These are phyloP conservation scores for Neckera pumila DNA, from an alignment of 225 moss, liverwort and hornwort species.

Conservation along the genomic window DNA sequence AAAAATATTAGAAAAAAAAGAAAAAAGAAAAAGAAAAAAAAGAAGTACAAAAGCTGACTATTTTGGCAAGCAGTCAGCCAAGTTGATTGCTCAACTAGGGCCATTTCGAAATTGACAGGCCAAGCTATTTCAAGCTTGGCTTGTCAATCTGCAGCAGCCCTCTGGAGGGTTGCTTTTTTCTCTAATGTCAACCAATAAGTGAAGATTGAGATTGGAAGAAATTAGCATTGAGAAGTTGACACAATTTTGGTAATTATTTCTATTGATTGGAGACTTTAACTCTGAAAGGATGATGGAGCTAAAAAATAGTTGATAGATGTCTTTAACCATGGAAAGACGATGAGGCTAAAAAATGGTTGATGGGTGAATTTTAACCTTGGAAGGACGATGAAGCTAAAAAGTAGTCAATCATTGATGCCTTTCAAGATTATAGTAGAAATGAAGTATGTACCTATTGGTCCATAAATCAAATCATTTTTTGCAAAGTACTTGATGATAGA, in stretches of 20 bases:
- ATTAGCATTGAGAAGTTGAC: background rate
- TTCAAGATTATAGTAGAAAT: background rate
- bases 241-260: background rate
- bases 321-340: background rate
- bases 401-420: background rate
- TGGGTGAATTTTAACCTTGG: too few species aligned
- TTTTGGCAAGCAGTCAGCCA: too few species aligned
- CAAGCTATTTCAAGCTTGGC: too few species aligned
- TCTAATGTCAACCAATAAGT: background rate
- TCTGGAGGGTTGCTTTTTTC: too few species aligned
- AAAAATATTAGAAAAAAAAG: too few species aligned
- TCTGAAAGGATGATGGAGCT: accelerated
- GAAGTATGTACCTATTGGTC: background rate
- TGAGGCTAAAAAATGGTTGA: background rate
- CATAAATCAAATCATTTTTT: background rate
- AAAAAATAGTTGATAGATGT: background rate
- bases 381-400: too few species aligned
- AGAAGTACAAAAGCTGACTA: too few species aligned
- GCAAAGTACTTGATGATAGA: background rate
- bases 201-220: background rate
- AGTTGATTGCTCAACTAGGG: too few species aligned
- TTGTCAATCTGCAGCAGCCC: too few species aligned
- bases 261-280: background rate
- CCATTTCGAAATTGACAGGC: too few species aligned
- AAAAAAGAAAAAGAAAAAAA: too few species aligned